These are phyloP conservation scores for Phyllachora maydis DNA, from an alignment of 2,329 filamentous ascomycete species.

Conservation along the genomic window DNA sequence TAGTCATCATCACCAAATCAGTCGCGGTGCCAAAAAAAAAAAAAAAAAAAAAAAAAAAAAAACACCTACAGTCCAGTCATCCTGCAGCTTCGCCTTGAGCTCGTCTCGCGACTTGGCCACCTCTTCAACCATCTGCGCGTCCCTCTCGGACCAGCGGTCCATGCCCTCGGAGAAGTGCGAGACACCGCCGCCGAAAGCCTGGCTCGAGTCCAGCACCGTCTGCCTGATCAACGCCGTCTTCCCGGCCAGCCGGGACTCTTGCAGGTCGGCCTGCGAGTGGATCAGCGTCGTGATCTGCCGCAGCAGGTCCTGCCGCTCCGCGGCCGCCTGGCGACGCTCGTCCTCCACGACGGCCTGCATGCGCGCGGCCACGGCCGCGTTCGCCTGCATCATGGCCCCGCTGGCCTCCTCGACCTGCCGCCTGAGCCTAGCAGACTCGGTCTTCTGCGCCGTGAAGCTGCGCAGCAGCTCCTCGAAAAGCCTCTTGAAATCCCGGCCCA, in stretches of 20 bases:
- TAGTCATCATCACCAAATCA: slow-evolving; percentile 1
- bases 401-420: slow-evolving; percentile 53
- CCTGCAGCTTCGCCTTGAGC: slow-evolving; percentile 64
- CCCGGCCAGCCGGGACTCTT: slow-evolving; percentile 48
- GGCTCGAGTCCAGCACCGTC: slow-evolving; percentile 42
- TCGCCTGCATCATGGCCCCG: slow-evolving; percentile 45
- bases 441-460: slow-evolving; percentile 55
- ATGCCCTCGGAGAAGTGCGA: slow-evolving; percentile 49
- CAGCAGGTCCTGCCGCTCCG: slow-evolving; percentile 56
- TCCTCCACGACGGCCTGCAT: slow-evolving; percentile 54
- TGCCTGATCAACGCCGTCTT: slow-evolving; percentile 41
- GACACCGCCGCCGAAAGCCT: slow-evolving; percentile 43
- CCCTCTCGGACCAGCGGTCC: slow-evolving; percentile 51
- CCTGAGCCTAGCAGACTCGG: slow-evolving; percentile 53
- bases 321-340: slow-evolving; percentile 50
- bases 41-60: slow-evolving; percentile 24
- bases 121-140: slow-evolving; percentile 47
- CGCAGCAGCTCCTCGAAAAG: slow-evolving; percentile 66
- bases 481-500: slow-evolving; percentile 70
- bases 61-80: slow-evolving; percentile 58
- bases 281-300: slow-evolving; percentile 61
- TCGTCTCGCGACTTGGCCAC: slow-evolving; percentile 54
- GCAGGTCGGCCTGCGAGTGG: slow-evolving; percentile 49
- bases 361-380: slow-evolving; percentile 40
- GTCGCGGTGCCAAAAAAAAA: slow-evolving; percentile 1